Base-by-base conservation (phyloP, 2,329 filamentous ascomycete species). In the Scedosporium aurantiacum region DNA sequence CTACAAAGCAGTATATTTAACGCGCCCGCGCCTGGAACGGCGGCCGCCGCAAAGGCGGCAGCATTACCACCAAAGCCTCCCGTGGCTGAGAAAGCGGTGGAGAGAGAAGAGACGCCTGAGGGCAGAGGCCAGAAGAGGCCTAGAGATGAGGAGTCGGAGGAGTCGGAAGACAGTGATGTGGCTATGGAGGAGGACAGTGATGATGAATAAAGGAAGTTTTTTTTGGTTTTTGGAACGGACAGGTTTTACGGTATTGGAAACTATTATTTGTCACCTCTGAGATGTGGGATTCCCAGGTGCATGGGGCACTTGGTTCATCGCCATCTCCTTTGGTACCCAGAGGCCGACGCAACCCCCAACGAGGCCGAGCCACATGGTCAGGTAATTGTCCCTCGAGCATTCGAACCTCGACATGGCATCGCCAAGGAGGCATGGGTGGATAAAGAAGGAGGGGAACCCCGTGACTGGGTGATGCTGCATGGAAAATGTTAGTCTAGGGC, bases 401-500 rank as follows among this genome's bases (percentile, higher is more conserved):
- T 82, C 75, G 68, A 91, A 85, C 59, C 76, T 78, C 66, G 79
- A 78, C 82, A 97, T 89, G 60, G 89, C 89, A 65, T 93, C 88
- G 61, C 88, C 89, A 7, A 94, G 89, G 71, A 90, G 84, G 75
- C 94, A 97, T 25, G 94, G 93, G 75, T 99, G 94, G 67, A 97
- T 82, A 74, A 96, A 97, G 74, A 93, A 97, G 58, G 85, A 83
- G 47, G 91, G 90, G 63, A 86, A 74, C 60, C 88, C 88, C 62
- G 86, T 90, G 63, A 89, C 74, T 60, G 94, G 93, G 79, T 97
- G 91, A 73, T 95, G 86, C 85, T 93, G 74, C 71, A 45, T 32
- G 10, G 4, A 55, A 50, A 52, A 37, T 32, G 58, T 68, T 65
- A 68, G 67, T 66, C 62, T 64, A 67, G 4, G 63, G 61, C 61